Percentiles rank a stretch among this genome's conserved stretches.
Conservation (phyloP, 768 basidiomycete genomes). For the Cubamyces lactineus region DNA sequence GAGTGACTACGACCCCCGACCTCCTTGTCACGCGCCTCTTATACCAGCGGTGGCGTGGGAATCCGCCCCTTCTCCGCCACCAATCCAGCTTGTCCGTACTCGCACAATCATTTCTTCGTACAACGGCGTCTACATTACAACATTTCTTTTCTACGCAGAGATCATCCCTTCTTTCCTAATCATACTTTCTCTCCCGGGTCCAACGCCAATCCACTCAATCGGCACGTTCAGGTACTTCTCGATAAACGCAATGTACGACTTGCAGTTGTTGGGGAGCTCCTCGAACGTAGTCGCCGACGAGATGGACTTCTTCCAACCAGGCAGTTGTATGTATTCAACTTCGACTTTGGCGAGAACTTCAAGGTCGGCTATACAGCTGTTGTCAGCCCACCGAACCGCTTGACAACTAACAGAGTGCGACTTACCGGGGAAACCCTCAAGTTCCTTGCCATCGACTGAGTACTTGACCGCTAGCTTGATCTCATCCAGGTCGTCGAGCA, state of each 20-base stretch:
- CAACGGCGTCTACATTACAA: not conserved
- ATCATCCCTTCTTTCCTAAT: conserved; percentile 35
- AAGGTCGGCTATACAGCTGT: conserved; percentile 66
- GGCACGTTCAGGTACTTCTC: conserved; percentile 73
- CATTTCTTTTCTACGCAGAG: not conserved
- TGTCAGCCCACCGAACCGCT: not conserved
- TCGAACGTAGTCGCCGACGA: conserved; percentile 62
- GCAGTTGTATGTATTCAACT: conserved; percentile 86
- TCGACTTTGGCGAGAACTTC: conserved; percentile 77
- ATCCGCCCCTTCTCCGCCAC: conserved; percentile 15
- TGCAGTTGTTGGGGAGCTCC: conserved; percentile 82
- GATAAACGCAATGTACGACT: conserved; percentile 85
- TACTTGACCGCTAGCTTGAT: conserved; percentile 91
- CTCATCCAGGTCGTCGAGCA: conserved; percentile 82
- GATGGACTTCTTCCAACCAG: conserved; percentile 90
- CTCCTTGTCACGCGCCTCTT: conserved; percentile 35
- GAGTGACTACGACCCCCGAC: conserved; percentile 31
- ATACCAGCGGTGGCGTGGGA: conserved; percentile 35
- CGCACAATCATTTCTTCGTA: conserved; percentile 3
- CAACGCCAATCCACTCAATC: conserved; percentile 92
- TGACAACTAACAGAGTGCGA: conserved; percentile 15
- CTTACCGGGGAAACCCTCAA: conserved; percentile 87
- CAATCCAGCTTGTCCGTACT: not conserved
- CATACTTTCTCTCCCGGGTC: conserved; percentile 86
- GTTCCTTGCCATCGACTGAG: conserved; percentile 70